Percentiles rank a stretch among this genome's conserved stretches.
Evolutionary conservation across 768 basidiomycete species (phyloP).

Genomic region (Trametes punicea): DNA sequence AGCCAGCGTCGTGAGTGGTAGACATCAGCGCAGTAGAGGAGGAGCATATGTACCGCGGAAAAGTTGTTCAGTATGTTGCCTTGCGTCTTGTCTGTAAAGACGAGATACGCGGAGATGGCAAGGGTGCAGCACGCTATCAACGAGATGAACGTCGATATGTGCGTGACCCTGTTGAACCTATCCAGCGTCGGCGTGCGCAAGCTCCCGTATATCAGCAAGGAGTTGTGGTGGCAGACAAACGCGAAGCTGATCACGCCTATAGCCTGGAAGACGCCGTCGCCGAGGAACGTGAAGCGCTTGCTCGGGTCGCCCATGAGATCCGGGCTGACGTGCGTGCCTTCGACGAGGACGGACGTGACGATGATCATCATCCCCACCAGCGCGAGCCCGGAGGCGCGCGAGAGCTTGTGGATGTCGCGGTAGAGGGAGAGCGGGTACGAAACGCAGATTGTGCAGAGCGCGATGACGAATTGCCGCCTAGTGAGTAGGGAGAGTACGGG

Average conservation of each 20-base stretch:
- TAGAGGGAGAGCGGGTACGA: conserved; percentile 95
- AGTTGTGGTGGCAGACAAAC: conserved; percentile 98
- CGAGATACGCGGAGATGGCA: conserved; percentile 80
- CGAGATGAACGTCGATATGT: conserved; percentile 83
- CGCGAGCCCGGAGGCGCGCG: conserved; percentile 88
- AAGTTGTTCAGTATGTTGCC: conserved; percentile 99
- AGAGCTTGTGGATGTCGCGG: conserved; percentile 96
- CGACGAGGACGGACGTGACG: conserved; percentile 77
- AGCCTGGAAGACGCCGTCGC: conserved; percentile 85
- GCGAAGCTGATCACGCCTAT: conserved; percentile 97
- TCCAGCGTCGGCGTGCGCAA: conserved; percentile 91
- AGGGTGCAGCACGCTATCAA: conserved; percentile 82
- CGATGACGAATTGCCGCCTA: conserved; percentile 87
- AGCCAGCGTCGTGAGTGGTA: too few species aligned
- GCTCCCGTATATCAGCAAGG: conserved; percentile 92
- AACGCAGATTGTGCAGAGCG: conserved; percentile 79
- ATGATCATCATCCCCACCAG: conserved; percentile 93
- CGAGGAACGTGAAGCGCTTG: conserved; percentile 70
- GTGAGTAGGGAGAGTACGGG: conserved; percentile 76
- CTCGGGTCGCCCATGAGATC: conserved; percentile 76
- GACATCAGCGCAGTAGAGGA: neutral
- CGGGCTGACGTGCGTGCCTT: conserved; percentile 71
- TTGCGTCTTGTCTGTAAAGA: conserved; percentile 87
- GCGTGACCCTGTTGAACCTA: conserved; percentile 88
- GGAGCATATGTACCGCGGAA: conserved; percentile 48